Percentiles rank a stretch among this genome's conserved stretches.
phyloP scores from a whole-genome alignment of 1,284 basidiomycete genomes.

The Cryptococcus wingfieldii region DNA sequence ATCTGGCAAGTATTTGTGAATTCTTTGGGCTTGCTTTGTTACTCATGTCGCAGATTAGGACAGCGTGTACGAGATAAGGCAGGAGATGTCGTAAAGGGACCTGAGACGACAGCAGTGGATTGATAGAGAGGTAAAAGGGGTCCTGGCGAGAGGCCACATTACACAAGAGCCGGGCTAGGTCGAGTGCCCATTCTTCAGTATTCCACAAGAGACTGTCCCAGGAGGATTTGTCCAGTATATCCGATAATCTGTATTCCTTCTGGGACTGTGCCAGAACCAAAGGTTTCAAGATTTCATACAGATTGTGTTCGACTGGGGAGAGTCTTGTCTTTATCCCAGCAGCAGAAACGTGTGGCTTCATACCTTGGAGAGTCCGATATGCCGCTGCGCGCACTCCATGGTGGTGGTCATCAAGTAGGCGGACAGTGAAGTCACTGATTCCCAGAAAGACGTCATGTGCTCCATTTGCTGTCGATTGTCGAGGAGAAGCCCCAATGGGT shows the following conservation, averaged over 20 bases:
- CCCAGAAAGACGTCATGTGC: not conserved
- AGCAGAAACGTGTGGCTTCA: not conserved
- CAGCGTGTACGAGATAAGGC: conserved; percentile 68
- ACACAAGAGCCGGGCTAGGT: conserved; percentile 60
- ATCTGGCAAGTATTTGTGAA: conserved; percentile 55
- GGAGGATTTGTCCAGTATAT: not conserved
- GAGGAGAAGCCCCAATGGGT: not conserved
- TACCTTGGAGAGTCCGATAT: not conserved
- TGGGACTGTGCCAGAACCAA: too few relatives aligned
- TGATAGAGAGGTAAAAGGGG: conserved; percentile 66
- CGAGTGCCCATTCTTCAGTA: conserved; percentile 58
- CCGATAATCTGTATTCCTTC: too few relatives aligned
- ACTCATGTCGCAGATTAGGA: conserved; percentile 52
- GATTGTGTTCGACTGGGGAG: not conserved
- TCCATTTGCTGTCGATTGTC: not conserved
- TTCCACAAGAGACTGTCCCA: not conserved
- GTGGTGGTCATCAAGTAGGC: not conserved
- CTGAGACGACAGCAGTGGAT: conserved; percentile 58
- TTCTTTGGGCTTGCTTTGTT: not conserved
- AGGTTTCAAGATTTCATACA: not conserved
- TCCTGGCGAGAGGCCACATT: conserved; percentile 58
- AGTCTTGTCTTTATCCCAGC: not conserved
- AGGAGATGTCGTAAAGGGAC: conserved; percentile 64
- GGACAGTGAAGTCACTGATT: not conserved
- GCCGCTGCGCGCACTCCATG: not conserved